Percentiles rank a stretch among this genome's conserved stretches.
Conservation (phyloP, 2,329 filamentous ascomycete species). For the Arthroderma sp. region DNA sequence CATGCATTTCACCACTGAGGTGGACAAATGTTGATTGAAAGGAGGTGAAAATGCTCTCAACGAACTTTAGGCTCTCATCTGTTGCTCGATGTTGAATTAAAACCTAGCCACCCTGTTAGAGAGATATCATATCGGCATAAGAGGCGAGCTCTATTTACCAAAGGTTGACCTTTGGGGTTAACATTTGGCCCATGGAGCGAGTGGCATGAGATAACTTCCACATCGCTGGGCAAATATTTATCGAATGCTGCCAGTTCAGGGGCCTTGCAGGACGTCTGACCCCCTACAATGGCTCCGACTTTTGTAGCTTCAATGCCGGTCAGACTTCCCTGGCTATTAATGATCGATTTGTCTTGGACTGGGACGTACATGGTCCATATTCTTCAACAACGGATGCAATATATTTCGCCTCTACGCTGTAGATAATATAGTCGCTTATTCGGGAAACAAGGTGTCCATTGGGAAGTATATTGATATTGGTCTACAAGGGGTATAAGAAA, state of each 20-base stretch:
- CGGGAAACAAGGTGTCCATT: conserved; percentile 95
- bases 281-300: conserved; percentile 85
- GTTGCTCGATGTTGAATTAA: conserved; percentile 87
- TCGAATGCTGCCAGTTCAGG: conserved; percentile 93
- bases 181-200: conserved; percentile 90
- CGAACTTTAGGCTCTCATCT: conserved; percentile 60
- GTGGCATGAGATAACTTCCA: conserved; percentile 90
- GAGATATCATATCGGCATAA: background rate
- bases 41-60: conserved; percentile 70
- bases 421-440: conserved; percentile 96
- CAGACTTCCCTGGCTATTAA: conserved; percentile 7
- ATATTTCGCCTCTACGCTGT: conserved; percentile 88
- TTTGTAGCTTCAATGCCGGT: conserved; percentile 60
- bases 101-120: conserved; percentile 35
- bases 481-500: conserved; percentile 47
- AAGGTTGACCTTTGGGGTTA: conserved; percentile 74
- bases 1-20: conserved; percentile 75
- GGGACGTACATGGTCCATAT: conserved; percentile 76
- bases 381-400: conserved; percentile 77
- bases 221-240: conserved; percentile 70
- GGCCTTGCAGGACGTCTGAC: conserved; percentile 95
- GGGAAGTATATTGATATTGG: conserved; percentile 71
- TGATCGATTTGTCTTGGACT: conserved; percentile 11
- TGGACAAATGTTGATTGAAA: conserved; percentile 77
- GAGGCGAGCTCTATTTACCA: conserved; percentile 45